A percentile compares a stretch with the other conserved stretches of the same genome.
phyloP scores from a whole-genome alignment of 306 rosid genomes.

The Oemleria cerasiformis region DNA sequence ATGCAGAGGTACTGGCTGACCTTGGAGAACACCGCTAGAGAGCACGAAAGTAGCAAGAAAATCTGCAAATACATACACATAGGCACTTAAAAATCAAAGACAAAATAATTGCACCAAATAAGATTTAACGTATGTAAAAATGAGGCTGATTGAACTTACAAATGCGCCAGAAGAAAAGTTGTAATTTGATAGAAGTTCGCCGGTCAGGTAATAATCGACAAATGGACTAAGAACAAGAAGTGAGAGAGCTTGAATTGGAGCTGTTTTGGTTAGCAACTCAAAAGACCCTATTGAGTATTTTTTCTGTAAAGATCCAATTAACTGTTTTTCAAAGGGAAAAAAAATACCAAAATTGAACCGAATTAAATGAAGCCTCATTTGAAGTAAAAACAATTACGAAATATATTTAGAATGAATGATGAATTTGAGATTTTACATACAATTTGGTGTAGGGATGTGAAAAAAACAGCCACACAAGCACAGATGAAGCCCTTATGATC shows the following conservation, averaged over 20 bases:
- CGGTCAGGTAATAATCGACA: slow-evolving; percentile 42
- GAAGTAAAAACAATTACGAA: too few relatives aligned
- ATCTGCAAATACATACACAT: too few relatives aligned
- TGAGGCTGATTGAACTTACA: slow-evolving; percentile 25
- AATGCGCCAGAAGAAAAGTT: slow-evolving; percentile 29
- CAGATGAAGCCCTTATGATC: slow-evolving; percentile 43
- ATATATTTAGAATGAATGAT: not conserved
- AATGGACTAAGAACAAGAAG: slow-evolving; percentile 48
- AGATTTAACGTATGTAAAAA: too few relatives aligned
- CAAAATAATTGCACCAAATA: not conserved
- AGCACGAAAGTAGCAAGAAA: slow-evolving; percentile 32
- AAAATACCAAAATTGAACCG: too few relatives aligned
- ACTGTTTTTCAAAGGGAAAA: too few relatives aligned
- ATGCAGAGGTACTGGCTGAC: slow-evolving; percentile 56
- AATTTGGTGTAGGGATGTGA: slow-evolving; percentile 44
- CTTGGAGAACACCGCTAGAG: slow-evolving; percentile 56
- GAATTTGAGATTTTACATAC: slow-evolving; percentile 19
- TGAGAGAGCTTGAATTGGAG: slow-evolving; percentile 55
- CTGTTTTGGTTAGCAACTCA: slow-evolving; percentile 55
- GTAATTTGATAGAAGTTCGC: slow-evolving; percentile 30
- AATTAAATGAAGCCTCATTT: too few relatives aligned
- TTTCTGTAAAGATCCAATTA: slow-evolving; percentile 26
- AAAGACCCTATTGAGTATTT: slow-evolving; percentile 36
- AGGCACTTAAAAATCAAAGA: not conserved
- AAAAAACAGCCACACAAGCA: slow-evolving; percentile 35